Evolutionary conservation across 2,329 filamentous ascomycete species (phyloP), one percentile per base, ranked within the genome.

Genomic region (Neodidymelliopsis sp.): DNA sequence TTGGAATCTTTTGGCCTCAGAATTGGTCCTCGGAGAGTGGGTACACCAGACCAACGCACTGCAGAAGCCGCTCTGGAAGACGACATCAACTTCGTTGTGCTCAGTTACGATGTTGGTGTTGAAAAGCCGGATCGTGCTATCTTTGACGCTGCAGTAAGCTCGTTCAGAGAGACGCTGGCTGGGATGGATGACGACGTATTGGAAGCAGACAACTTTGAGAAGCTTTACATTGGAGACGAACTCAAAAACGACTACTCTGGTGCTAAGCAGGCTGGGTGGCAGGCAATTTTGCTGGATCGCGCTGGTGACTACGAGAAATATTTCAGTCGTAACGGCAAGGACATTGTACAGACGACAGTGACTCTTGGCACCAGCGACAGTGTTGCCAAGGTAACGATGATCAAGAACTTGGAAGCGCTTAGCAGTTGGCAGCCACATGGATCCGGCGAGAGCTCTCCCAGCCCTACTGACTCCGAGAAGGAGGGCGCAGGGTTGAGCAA

Each of bases 81-180:
- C 12, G 77, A 80, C 47, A 70, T 87, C 31, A 79, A 82, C 59
- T 85, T 87, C 52, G 75, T 81, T 6, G 81, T 82, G 51, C 78
- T 86, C 64, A 87, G 84, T 13, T 88, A 87, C 55, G 83, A 87
- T 57, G 80, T 83, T 4, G 84, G 84, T 0, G 63, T 71, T 18
- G 81, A 83, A 56, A 88, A 88, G 64, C 85, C 85, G 0, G 74
- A 84, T 41, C 54, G 49, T 7, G 56, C 63, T 2, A 85, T 88
- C 2, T 88, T 87, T 53, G 65, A 74, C 1, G 79, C 82, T 0
- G 84, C 83, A 0, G 74, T 78, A 33, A 54, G 65, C 1, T 71
- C 83, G 73, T 62, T 79, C 12, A 43, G 51, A 2, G 54, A 66
- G 4, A 59, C 71, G 7, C 46, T 77, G 10, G 52, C 53, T 3